Evolutionary conservation across 371 early-diverging fungal species (phyloP), one percentile per base, ranked within the genome.

Genomic region (Saksenaea vasiformis): DNA sequence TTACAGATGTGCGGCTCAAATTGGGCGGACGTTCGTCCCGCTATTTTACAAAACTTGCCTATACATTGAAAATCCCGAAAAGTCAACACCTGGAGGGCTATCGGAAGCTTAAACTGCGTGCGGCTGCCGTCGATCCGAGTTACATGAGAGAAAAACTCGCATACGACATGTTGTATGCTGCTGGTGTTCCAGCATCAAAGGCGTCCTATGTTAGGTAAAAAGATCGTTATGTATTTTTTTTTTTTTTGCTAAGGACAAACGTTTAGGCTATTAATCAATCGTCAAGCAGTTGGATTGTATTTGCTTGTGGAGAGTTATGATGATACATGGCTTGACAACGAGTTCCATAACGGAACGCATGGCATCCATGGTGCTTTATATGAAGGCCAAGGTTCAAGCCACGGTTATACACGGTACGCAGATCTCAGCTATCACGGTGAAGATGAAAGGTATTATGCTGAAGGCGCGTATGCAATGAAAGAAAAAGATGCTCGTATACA

Each of bases 31-130:
- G 68, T 9, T 65, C 68, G 11, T 70, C 72, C 10, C 68, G 66
- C 24, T 56, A 17, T 15, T 54, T 68, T 14, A 56, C 64, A 4
- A 72, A 72, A 34, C 44, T 70, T 19, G 64, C 70, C 14, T 76
- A 72, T 31, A 56, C 39, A 5, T 5, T 76, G 1, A 70, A 67
- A 11, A 14, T 69, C 3, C 55, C 62, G 3, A 64, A 64, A 58
- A 41, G 28, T 24, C n/a, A 55, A 61, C 1, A 43, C 10, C 27
- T 80, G 8, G 79, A 71, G 44, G 79, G 74, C n/a, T 76, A 72
- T 13, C 76, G 75, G 54, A 78, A 76, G 27, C n/a, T 84, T 59
- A 84, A 82, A 67, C 38, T 84, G 19, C 77, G 82, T n/a, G 71
- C 85, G 36, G 57, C 70, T 58, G 69, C 71, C 2, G 64, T 69